Evolutionary conservation across 140 eudicot genomes (phyloP), one percentile per base, ranked within the genome.

Genomic region (Erigeron philadelphicus): DNA sequence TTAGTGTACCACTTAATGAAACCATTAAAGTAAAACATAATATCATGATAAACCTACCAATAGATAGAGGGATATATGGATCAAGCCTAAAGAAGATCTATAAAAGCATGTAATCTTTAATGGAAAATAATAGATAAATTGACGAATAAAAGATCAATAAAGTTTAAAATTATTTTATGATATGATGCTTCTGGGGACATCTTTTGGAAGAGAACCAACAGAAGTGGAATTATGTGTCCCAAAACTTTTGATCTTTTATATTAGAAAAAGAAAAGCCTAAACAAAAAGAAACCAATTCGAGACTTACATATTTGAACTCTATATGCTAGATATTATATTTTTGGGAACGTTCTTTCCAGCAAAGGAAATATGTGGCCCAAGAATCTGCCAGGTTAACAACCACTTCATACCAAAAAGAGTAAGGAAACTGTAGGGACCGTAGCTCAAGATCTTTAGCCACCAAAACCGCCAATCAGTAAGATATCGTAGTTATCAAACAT

Each of bases 61-160:
- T 73, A 11, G 56, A 47, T 65, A 61, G 18, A 38, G 21, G 61
- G 56, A 65, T 55, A 58, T 59, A 74, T 68, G 78, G 81, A 77
- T 77, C 76, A 73, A 63, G 67, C 44, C 57, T 19, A 68, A 56
- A 49, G 44, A 41, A 74, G 57, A 46, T 79, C 77, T 68, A 0
- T 6, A 79, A 76, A 84, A 81, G 81, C 69, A 85, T 76, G 66
- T 64, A 49, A 80, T 79, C 87, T 85, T 76, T 85, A 73, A 67
- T 61, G 53, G 65, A 43, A 47, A 71, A 73, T 61, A 60, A 71
- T 15, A 25, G 15, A 56, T 62, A 71, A 71, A 71, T 64, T 42
- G 64, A 64, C 73, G 45, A 77, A 71, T 70, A 16, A 68, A 74
- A 31, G 45, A 67, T 61, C 57, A 25, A 47, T 49, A 68, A 70